Evolutionary conservation across 1,284 basidiomycete genomes (phyloP).

Genomic region (Cryptococcus sp.): DNA sequence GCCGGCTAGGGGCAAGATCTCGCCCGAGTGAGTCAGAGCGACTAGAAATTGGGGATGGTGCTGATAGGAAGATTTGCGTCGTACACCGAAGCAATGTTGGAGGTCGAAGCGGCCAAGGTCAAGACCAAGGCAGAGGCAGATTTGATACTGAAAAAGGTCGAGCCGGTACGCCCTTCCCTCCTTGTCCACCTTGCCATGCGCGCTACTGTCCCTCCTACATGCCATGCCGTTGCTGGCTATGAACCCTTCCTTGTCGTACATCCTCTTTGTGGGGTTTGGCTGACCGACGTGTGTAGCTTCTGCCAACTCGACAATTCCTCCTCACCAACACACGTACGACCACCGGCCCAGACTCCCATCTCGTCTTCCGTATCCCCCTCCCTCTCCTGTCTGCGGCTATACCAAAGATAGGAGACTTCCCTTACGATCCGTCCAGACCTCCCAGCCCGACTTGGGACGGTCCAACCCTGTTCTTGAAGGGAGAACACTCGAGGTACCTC

Average conservation of each 20-base stretch:
- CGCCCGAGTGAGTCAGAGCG: constrained; percentile 46
- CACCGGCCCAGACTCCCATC: constrained; percentile 17
- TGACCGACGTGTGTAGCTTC: constrained; percentile 31
- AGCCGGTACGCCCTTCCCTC: constrained; percentile 38
- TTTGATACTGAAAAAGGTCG: constrained; percentile 48
- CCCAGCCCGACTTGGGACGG: constrained; percentile 43
- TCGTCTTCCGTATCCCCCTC: constrained; percentile 52
- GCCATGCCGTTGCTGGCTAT: no score
- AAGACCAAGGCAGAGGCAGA: constrained; percentile 51
- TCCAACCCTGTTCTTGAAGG: constrained; percentile 53
- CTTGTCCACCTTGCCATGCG: neutral
- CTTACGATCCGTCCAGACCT: constrained; percentile 42
- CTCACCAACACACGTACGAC: constrained; percentile 51
- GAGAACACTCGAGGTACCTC: constrained; percentile 51
- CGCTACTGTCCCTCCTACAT: no score
- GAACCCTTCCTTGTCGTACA: no score
- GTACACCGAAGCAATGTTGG: constrained; percentile 51
- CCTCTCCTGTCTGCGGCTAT: constrained; percentile 47
- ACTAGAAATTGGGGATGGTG: neutral
- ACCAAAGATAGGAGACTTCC: constrained; percentile 52
- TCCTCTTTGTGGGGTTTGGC: no score
- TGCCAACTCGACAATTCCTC: constrained; percentile 53
- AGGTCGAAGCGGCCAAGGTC: constrained; percentile 48
- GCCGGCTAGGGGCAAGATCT: constrained; percentile 51
- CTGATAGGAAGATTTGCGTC: constrained; percentile 38